Percentiles rank a stretch among this genome's conserved stretches.
Evolutionary conservation across 2,329 filamentous ascomycete genomes (phyloP).

Genomic region (Hypoxylon rubiginosum): DNA sequence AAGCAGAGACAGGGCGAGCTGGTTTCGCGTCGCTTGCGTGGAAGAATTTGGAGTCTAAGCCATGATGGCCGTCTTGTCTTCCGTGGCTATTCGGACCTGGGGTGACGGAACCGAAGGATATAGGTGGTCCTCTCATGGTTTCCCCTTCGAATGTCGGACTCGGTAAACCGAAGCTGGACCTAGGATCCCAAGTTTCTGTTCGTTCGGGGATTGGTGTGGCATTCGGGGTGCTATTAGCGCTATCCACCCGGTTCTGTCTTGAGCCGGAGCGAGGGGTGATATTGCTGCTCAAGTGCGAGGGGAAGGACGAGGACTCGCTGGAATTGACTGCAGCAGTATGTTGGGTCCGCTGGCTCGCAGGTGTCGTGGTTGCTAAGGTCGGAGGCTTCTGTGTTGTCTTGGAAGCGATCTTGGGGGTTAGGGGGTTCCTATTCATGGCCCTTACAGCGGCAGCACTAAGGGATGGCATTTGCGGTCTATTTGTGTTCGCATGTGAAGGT

Average conservation of each 20-base stretch:
- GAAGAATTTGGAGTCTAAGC: constrained; percentile 82
- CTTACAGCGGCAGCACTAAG: constrained; percentile 73
- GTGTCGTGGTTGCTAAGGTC: constrained; percentile 56
- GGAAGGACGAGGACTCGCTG: constrained; percentile 66
- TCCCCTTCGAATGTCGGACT: constrained; percentile 52
- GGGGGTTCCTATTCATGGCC: constrained; percentile 62
- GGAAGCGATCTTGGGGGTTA: constrained; percentile 69
- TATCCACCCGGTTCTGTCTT: constrained; percentile 79
- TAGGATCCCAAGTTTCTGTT: constrained; percentile 60
- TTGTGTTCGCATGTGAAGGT: constrained; percentile 61
- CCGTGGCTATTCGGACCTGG: constrained; percentile 51
- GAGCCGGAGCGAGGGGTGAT: constrained; percentile 84
- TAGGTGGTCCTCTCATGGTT: constrained; percentile 48
- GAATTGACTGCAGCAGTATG: constrained; percentile 46
- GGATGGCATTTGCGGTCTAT: constrained; percentile 75
- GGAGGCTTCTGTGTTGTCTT: constrained; percentile 52
- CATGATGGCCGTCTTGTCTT: constrained; percentile 47
- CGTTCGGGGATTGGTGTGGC: constrained; percentile 67
- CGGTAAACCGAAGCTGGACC: constrained; percentile 53
- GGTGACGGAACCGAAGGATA: constrained; percentile 58
- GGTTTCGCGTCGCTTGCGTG: constrained; percentile 84
- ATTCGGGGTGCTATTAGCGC: constrained; percentile 74
- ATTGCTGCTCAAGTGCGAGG: constrained; percentile 73
- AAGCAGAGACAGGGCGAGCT: constrained; percentile 50
- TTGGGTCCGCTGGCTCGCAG: constrained; percentile 54